Evolutionary conservation across 2,329 filamentous ascomycete species (phyloP).

Genomic region (Apiospora arundinis): DNA sequence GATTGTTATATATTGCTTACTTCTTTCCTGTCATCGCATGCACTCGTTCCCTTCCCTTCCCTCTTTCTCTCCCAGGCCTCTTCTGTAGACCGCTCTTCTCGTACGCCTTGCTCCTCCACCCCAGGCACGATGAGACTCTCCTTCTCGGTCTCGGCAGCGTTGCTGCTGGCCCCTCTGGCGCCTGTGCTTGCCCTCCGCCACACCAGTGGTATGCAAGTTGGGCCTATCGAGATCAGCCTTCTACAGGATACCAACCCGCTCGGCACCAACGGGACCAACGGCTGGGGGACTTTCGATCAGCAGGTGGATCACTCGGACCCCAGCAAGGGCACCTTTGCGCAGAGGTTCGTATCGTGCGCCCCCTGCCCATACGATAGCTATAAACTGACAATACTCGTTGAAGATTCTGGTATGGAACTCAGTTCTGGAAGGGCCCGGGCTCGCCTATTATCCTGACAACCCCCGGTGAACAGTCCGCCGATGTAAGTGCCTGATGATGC

Average conservation of each 20-base stretch:
- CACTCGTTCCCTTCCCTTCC: too few relatives aligned
- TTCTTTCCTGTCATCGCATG: neutral
- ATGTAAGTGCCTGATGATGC: conserved; percentile 16
- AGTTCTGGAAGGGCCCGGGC: conserved; percentile 49
- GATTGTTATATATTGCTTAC: neutral
- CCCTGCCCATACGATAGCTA: neutral
- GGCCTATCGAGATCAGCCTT: conserved; percentile 31
- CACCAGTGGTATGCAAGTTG: conserved; percentile 34
- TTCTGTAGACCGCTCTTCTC: neutral
- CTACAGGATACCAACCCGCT: conserved; percentile 30
- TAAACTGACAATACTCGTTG: neutral
- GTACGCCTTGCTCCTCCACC: neutral
- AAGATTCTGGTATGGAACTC: conserved; percentile 44
- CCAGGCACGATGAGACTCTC: conserved; percentile 21
- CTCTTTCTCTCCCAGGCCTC: conserved; percentile 3
- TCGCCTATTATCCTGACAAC: conserved; percentile 49
- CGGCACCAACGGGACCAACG: conserved; percentile 30
- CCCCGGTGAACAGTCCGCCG: conserved; percentile 46
- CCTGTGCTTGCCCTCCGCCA: neutral
- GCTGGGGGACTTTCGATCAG: conserved; percentile 47
- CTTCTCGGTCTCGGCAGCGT: conserved; percentile 19
- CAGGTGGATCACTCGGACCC: conserved; percentile 48
- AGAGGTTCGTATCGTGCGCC: conserved; percentile 38
- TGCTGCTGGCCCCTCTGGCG: conserved; percentile 37
- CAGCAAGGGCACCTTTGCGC: conserved; percentile 48